These are phyloP conservation scores for Flaveria robusta DNA, from an alignment of 129 eudicot species.

Conservation along the genomic window DNA sequence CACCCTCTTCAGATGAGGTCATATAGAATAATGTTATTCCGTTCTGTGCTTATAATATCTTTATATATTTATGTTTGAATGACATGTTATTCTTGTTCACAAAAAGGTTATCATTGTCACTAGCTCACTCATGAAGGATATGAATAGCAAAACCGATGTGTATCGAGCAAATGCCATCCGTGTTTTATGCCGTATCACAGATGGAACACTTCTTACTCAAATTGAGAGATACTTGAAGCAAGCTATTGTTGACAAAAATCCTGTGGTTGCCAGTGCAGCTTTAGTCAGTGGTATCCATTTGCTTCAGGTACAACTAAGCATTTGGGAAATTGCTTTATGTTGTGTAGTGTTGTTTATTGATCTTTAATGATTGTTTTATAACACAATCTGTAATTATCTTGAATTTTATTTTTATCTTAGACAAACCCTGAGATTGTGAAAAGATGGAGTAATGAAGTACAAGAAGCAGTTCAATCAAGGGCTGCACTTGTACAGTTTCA, in stretches of 20 bases:
- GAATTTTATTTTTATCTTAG: conserved; percentile 35
- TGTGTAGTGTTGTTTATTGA: conserved; percentile 5
- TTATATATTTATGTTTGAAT: conserved; percentile 20
- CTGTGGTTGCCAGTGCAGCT: conserved; percentile 98
- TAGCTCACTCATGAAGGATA: conserved; percentile 95
- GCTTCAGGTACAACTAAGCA: conserved; percentile 65
- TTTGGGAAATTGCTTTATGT: conserved; percentile 3
- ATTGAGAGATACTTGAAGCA: conserved; percentile 95
- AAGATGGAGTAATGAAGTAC: conserved; percentile 99
- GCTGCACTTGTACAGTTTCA: conserved; percentile 95
- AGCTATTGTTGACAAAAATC: conserved; percentile 95
- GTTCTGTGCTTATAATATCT: not conserved
- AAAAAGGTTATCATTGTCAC: conserved; percentile 91
- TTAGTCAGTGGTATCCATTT: conserved; percentile 95
- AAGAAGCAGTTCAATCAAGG: conserved; percentile 93
- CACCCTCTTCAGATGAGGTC: conserved; percentile 93
- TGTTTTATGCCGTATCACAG: conserved; percentile 89
- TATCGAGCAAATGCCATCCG: conserved; percentile 97
- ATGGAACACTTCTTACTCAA: conserved; percentile 90
- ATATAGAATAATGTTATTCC: conserved; percentile 11
- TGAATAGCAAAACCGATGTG: conserved; percentile 96
- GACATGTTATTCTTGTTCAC: conserved; percentile 29
- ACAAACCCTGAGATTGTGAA: conserved; percentile 83
- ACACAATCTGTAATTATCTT: not conserved
- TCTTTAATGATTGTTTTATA: not conserved